phyloP scores from a whole-genome alignment of 192 early-diverging fungal genomes.

The Coemansia sp. region DNA sequence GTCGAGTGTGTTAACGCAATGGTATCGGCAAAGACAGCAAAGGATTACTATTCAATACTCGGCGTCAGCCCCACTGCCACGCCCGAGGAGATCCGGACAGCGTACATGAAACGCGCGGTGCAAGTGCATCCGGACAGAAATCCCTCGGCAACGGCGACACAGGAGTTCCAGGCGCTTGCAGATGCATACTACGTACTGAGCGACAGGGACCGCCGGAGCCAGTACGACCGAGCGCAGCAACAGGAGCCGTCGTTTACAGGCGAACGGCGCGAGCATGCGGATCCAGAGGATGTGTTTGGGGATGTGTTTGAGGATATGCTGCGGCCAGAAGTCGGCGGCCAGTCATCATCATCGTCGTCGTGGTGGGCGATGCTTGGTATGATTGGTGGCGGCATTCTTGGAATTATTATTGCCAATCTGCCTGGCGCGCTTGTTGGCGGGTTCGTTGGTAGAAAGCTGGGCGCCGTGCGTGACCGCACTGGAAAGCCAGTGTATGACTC shows the following conservation, averaged over 20 bases:
- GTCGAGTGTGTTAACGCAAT: not conserved
- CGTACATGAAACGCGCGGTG: slow-evolving; percentile 76
- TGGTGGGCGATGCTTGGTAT: slow-evolving; percentile 62
- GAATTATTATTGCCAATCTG: slow-evolving; percentile 66
- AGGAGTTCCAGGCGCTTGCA: slow-evolving; percentile 70
- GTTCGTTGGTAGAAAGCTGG: slow-evolving; percentile 62
- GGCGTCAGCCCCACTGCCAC: slow-evolving; percentile 62
- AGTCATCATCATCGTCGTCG: slow-evolving; percentile 51
- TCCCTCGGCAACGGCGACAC: slow-evolving; percentile 57
- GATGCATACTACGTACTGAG: slow-evolving; percentile 80
- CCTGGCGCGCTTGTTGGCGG: slow-evolving; percentile 64
- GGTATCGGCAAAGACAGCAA: not conserved
- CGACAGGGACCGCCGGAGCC: slow-evolving; percentile 40
- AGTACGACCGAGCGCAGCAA: slow-evolving; percentile 57
- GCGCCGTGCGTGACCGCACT: slow-evolving; percentile 64
- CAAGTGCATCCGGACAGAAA: slow-evolving; percentile 72
- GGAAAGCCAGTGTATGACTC: slow-evolving; percentile 63
- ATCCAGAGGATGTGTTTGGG: slow-evolving; percentile 70
- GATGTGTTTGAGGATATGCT: slow-evolving; percentile 83
- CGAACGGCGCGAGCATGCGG: no score
- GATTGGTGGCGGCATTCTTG: slow-evolving; percentile 69
- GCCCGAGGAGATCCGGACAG: slow-evolving; percentile 70
- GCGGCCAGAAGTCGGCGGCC: slow-evolving; percentile 59
- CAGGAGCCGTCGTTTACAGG: not conserved
- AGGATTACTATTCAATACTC: slow-evolving; percentile 68